Percentiles rank a stretch among this genome's conserved stretches.
Evolutionary conservation across 2,329 filamentous ascomycete species (phyloP).

Genomic region (Alternaria triticina): DNA sequence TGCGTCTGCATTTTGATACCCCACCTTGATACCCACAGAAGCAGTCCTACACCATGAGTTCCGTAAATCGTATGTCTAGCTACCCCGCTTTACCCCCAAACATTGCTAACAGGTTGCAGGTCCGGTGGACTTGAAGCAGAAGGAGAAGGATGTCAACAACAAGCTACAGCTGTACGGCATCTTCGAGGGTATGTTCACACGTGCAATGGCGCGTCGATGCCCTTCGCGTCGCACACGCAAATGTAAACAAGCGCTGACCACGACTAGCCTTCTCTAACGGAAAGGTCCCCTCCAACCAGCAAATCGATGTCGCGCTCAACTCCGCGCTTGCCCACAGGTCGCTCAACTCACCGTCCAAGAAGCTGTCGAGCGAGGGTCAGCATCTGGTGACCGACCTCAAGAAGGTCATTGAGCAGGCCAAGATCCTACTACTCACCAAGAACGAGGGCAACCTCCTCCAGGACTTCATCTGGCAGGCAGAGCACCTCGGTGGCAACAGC

Average conservation of each 20-base stretch:
- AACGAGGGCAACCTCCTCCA: conserved; percentile 94
- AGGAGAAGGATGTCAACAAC: conserved; percentile 84
- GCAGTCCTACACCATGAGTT: conserved; percentile 30
- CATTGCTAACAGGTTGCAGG: conserved; percentile 65
- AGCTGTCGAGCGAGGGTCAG: conserved; percentile 83
- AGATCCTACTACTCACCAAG: conserved; percentile 86
- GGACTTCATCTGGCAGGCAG: conserved; percentile 95
- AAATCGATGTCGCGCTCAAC: conserved; percentile 94
- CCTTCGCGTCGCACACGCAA: neutral
- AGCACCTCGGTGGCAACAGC: conserved; percentile 71
- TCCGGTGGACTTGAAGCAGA: conserved; percentile 74
- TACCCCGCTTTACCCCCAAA: conserved; percentile 12
- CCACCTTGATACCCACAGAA: conserved; percentile 35
- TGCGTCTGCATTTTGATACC: conserved; percentile 40
- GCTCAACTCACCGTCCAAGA: conserved; percentile 72
- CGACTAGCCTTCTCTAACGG: conserved; percentile 79
- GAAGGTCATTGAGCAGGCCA: conserved; percentile 82
- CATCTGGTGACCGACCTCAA: conserved; percentile 78
- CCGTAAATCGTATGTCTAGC: conserved; percentile 33
- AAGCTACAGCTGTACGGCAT: conserved; percentile 98
- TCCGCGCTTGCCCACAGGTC: conserved; percentile 77
- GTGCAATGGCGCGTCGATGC: neutral
- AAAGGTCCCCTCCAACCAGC: conserved; percentile 93
- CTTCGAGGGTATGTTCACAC: conserved; percentile 62
- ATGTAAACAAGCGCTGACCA: conserved; percentile 20